phyloP scores from a whole-genome alignment of 75 land plant species.

The Picea glauca region DNA sequence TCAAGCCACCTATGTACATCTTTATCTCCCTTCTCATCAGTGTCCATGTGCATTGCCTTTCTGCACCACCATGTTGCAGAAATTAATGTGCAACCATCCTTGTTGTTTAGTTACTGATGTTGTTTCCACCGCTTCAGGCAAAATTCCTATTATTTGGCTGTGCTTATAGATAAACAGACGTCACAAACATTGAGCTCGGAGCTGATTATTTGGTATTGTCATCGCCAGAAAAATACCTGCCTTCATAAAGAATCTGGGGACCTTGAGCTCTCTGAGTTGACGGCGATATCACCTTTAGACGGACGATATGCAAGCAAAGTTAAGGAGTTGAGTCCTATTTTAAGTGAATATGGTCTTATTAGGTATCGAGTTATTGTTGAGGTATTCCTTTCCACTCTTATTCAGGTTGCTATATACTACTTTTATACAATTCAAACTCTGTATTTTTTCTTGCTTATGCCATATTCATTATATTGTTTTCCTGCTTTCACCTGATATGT shows the following conservation, averaged over 20 bases:
- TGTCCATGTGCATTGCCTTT: no score
- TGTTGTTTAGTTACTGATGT: no score
- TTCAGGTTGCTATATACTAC: not conserved
- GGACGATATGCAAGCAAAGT: conserved; percentile 82
- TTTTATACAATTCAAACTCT: not conserved
- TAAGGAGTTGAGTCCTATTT: conserved; percentile 59
- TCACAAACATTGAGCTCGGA: not conserved
- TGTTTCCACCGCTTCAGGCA: no score
- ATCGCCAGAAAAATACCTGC: not conserved
- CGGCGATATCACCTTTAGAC: conserved; percentile 88
- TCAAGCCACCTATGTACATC: no score
- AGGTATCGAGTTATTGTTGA: conserved; percentile 80
- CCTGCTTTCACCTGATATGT: not conserved
- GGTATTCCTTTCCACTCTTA: conserved; percentile 29
- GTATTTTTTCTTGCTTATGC: not conserved
- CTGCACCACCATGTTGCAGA: no score
- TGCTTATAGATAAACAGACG: no score
- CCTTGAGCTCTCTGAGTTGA: conserved; percentile 53
- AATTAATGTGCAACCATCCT: no score
- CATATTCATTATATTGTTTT: not conserved
- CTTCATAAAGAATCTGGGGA: conserved; percentile 6
- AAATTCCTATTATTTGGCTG: no score
- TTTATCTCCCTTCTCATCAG: no score
- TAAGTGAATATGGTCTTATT: conserved; percentile 88
- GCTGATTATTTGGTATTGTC: not conserved